phyloP scores from a whole-genome alignment of 768 basidiomycete species.

The Xanthoconium stramineum region DNA sequence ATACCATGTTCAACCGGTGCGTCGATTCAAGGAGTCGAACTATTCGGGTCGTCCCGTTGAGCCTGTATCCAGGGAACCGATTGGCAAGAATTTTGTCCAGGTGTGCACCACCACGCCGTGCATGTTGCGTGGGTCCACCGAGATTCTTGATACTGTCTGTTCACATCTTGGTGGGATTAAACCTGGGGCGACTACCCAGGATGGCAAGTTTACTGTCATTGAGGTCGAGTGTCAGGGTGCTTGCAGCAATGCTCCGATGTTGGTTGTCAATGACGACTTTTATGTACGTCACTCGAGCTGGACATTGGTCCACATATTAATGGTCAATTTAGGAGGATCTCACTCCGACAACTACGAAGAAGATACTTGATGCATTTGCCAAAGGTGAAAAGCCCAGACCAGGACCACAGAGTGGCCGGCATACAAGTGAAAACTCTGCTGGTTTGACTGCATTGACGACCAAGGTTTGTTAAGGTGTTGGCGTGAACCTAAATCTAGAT shows the following conservation, averaged over 20 bases:
- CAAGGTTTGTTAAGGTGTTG: conserved; percentile 48
- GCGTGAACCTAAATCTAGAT: background rate
- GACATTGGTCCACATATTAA: conserved; percentile 7
- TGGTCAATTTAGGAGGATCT: conserved; percentile 68
- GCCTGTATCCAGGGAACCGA: conserved; percentile 67
- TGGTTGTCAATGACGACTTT: conserved; percentile 94
- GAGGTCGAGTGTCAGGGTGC: conserved; percentile 99
- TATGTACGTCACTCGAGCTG: conserved; percentile 56
- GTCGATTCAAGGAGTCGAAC: conserved; percentile 16
- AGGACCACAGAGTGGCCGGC: conserved; percentile 88
- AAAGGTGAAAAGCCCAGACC: conserved; percentile 85
- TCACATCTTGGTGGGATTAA: conserved; percentile 79
- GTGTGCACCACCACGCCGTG: conserved; percentile 99
- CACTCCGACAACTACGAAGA: conserved; percentile 71
- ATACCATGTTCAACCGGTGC: conserved; percentile 99
- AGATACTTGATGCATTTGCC: conserved; percentile 73
- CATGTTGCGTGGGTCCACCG: conserved; percentile 89
- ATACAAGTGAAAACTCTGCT: conserved; percentile 90
- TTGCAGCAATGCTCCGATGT: conserved; percentile 97
- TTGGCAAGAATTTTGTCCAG: conserved; percentile 92
- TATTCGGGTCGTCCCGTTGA: background rate
- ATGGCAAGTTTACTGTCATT: conserved; percentile 95
- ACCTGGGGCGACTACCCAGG: conserved; percentile 89
- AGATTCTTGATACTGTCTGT: conserved; percentile 83
- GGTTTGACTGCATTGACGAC: conserved; percentile 77